These are phyloP conservation scores for Oryza coarctata DNA, from an alignment of 176 grass and related monocot genomes.

Conservation along the genomic window DNA sequence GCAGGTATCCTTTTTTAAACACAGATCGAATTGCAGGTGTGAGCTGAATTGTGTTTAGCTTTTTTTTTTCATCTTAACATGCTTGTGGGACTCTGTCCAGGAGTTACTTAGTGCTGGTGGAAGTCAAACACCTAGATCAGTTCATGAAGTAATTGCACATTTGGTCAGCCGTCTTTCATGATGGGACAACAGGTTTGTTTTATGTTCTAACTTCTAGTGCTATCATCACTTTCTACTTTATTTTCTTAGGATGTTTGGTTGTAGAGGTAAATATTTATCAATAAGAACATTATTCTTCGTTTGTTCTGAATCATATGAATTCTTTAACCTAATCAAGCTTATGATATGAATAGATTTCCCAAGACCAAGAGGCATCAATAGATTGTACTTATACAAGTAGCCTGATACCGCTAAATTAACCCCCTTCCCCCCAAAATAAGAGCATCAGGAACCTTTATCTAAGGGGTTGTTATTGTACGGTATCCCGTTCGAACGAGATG, in stretches of 20 bases:
- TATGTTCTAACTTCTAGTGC: background rate
- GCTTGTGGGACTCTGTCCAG: slow-evolving; percentile 45
- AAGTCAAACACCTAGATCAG: slow-evolving; percentile 77
- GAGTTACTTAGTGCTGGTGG: slow-evolving; percentile 93
- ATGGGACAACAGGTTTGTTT: slow-evolving; percentile 88
- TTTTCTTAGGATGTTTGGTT: background rate
- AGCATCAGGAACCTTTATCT: background rate
- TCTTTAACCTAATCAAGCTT: background rate
- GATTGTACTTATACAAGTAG: background rate
- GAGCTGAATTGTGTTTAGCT: slow-evolving; percentile 1
- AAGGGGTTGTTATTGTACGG: too few relatives aligned
- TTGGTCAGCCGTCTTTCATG: slow-evolving; percentile 80
- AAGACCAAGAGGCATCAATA: background rate
- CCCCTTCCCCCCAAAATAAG: background rate
- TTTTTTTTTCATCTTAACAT: slow-evolving; percentile 9
- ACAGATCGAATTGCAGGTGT: background rate
- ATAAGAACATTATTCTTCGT: background rate
- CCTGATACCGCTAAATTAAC: background rate
- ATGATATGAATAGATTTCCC: background rate
- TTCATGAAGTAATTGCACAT: slow-evolving; percentile 95
- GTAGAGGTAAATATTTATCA: background rate
- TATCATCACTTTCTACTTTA: background rate
- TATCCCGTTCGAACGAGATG: too few relatives aligned
- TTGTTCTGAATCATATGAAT: background rate
- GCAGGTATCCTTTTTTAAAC: slow-evolving; percentile 48